Conservation (phyloP, 768 basidiomycete species). For the Cubamyces lactineus region DNA sequence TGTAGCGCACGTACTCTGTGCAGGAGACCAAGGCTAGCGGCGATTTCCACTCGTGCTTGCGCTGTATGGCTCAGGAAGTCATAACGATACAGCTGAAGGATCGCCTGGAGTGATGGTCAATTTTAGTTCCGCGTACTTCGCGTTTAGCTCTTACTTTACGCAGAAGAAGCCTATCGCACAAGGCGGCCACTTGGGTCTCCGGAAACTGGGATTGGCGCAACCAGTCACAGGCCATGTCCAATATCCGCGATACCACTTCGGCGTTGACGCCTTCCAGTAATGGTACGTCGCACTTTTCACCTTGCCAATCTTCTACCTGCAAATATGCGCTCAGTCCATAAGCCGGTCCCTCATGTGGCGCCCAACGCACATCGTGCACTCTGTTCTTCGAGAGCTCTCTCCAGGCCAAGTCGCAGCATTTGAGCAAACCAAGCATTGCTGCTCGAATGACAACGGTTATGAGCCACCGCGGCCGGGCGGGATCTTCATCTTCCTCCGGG, state of each 20-base stretch:
- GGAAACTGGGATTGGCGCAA: slow-evolving; percentile 36
- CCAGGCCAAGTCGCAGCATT: slow-evolving; percentile 84
- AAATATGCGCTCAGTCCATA: slow-evolving; percentile 1
- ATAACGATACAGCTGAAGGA: slow-evolving; percentile 54
- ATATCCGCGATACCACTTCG: slow-evolving; percentile 50
- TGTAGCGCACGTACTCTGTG: slow-evolving; percentile 43
- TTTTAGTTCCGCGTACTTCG: background rate
- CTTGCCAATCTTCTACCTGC: slow-evolving; percentile 87
- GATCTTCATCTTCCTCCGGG: slow-evolving; percentile 46
- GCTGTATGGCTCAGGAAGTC: slow-evolving; percentile 43
- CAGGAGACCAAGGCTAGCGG: slow-evolving; percentile 46
- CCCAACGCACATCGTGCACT: slow-evolving; percentile 69
- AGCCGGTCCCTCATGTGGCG: background rate
- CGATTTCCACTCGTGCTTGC: slow-evolving; percentile 43
- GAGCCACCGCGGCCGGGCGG: slow-evolving; percentile 59
- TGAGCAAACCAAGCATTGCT: slow-evolving; percentile 68
- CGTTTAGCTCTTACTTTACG: slow-evolving; percentile 51
- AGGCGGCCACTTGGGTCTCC: slow-evolving; percentile 39
- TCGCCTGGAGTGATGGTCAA: slow-evolving; percentile 37
- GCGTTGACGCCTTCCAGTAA: slow-evolving; percentile 68
- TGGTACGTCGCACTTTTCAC: slow-evolving; percentile 84
- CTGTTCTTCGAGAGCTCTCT: slow-evolving; percentile 76
- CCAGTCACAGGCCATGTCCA: slow-evolving; percentile 70
- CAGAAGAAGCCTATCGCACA: slow-evolving; percentile 55
- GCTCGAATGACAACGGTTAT: slow-evolving; percentile 70